phyloP scores from a whole-genome alignment of 2,329 filamentous ascomycete genomes.

The Pseudogymnoascus sp. region DNA sequence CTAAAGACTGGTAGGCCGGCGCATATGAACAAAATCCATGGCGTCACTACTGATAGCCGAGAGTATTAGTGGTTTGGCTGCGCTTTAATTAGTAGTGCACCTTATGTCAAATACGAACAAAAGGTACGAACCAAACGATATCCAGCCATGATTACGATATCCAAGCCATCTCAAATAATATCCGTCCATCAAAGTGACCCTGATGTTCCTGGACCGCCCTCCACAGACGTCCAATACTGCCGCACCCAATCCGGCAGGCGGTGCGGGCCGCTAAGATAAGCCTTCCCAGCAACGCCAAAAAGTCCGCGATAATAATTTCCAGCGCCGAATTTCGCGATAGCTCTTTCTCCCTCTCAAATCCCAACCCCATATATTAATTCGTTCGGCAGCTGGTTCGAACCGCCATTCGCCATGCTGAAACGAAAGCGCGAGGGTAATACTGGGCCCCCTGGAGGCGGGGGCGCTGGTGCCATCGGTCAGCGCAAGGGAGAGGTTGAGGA shows the following conservation, averaged over 20 bases:
- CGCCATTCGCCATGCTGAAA: constrained; percentile 41
- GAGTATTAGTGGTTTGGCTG: neutral
- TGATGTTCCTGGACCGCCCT: neutral
- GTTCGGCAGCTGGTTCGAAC: neutral
- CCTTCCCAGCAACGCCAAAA: neutral
- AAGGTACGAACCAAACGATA: neutral
- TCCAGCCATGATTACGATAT: neutral
- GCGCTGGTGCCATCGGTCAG: constrained; percentile 29
- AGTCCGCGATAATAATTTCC: constrained; percentile 5
- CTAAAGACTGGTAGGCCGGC: neutral
- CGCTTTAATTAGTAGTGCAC: neutral
- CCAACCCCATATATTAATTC: neutral
- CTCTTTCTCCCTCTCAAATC: neutral
- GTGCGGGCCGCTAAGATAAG: neutral
- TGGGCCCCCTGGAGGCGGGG: constrained; percentile 10
- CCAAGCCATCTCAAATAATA: neutral
- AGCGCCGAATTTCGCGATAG: neutral
- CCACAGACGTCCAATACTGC: neutral
- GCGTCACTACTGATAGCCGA: neutral
- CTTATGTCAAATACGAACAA: neutral
- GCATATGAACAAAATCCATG: neutral
- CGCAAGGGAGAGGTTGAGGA: constrained; percentile 31
- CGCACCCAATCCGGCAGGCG: neutral
- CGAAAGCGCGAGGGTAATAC: constrained; percentile 41
- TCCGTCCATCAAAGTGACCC: neutral